Conservation (phyloP, 2,329 filamentous ascomycete genomes). For the Botrytis elliptica region DNA sequence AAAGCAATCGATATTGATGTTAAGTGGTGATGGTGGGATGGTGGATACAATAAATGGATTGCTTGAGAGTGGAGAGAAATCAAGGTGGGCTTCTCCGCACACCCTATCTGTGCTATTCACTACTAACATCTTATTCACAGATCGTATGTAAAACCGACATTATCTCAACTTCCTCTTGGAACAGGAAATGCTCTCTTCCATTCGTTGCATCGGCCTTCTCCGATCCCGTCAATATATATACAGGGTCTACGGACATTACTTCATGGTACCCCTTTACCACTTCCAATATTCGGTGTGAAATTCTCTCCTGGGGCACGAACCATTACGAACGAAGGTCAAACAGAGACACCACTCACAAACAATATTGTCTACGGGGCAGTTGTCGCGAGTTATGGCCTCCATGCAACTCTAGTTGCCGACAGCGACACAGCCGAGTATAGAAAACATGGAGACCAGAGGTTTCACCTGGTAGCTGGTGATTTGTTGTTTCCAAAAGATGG, state of each 20-base stretch:
- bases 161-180: slow-evolving; percentile 59
- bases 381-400: slow-evolving; percentile 86
- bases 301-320: slow-evolving; percentile 57
- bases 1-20: slow-evolving; percentile 65
- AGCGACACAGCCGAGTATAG: slow-evolving; percentile 83
- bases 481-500: slow-evolving; percentile 60
- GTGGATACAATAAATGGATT: slow-evolving; percentile 78
- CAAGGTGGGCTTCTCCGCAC: slow-evolving; percentile 28
- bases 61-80: slow-evolving; percentile 31
- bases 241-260: slow-evolving; percentile 58
- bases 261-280: slow-evolving; percentile 49
- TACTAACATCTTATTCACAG: slow-evolving; percentile 24
- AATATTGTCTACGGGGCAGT: slow-evolving; percentile 67
- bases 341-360: slow-evolving; percentile 30
- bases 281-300: slow-evolving; percentile 62
- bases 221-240: slow-evolving; percentile 44
- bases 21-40: slow-evolving; percentile 86
- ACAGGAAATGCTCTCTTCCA: slow-evolving; percentile 66
- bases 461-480: slow-evolving; percentile 79
- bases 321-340: slow-evolving; percentile 42
- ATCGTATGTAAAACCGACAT: slow-evolving; percentile 41
- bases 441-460: slow-evolving; percentile 72
- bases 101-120: slow-evolving; percentile 26
- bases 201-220: slow-evolving; percentile 52
- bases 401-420: slow-evolving; percentile 85